Base-by-base conservation (phyloP, 192 early-diverging fungal genomes). In the Coemansia sp. region DNA sequence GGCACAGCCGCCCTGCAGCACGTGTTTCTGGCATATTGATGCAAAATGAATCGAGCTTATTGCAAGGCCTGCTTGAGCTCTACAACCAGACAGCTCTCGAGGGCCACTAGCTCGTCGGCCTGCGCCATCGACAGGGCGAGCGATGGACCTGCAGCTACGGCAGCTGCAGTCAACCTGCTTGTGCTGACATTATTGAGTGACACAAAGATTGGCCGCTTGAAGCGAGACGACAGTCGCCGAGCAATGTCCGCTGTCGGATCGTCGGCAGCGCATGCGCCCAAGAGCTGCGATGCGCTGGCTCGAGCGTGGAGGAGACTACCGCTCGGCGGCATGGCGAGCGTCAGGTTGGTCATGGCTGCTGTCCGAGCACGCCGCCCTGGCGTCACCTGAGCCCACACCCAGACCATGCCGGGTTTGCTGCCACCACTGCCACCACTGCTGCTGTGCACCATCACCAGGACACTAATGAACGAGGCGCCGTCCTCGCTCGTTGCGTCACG, bases 361-460 rank as follows among this genome's bases (percentile, higher is more conserved):
- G 36, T 27, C 35, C 40, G 31, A 25, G 64, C 42, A 29, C 47
- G 60, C 57, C 53, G 61, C 5, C 15, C 35, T 32, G 35, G 65
- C 47, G 79, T 57, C 43, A 71, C 25, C 54, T 75, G 78, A 32
- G 73, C 79, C 79, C 79, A 82, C 60, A 69, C 68, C 79, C 73
- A 76, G 41, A 82, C 67, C 74, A 82, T 76, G 35, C 79, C 59
- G 6, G 9, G 39, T 42, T 24, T 29, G 2, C 45, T 35, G 25
- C 54, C 36, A 8, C 38, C 58, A 0, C 24, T 25, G n/a, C n/a
- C n/a, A n/a, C n/a, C n/a, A n/a, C n/a, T n/a, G 37, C 41, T 46
- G 35, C 47, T 22, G 51, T 82, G 74, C 27, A 57, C 8, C 73
- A 82, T 57, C 12, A 82, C 67, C 35, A 76, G 69, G 20, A 71